A percentile compares a stretch with the other conserved stretches of the same genome.
These are phyloP conservation scores for Fusarium penzigii DNA, from an alignment of 2,329 filamentous ascomycete genomes.

Conservation along the genomic window DNA sequence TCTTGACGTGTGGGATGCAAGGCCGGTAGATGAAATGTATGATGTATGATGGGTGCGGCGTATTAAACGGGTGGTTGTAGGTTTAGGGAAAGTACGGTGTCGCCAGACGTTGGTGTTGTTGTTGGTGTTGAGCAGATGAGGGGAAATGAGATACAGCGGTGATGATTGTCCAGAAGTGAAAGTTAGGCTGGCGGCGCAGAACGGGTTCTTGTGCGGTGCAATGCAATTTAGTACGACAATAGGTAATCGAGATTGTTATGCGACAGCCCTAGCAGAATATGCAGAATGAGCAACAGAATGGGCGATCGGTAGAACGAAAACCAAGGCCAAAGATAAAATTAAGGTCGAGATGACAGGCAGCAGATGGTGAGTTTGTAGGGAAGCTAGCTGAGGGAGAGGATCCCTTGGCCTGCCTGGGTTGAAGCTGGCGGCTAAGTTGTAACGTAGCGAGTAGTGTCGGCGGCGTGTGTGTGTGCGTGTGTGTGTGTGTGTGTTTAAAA, in stretches of 20 bases:
- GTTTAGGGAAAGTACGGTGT: neutral
- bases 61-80: neutral
- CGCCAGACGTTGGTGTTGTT: neutral
- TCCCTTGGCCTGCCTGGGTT: neutral
- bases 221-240: neutral
- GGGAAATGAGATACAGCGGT: neutral
- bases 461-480: no score
- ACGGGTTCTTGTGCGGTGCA: neutral
- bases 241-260: neutral
- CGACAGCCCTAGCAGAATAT: no score
- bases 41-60: neutral
- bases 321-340: no score
- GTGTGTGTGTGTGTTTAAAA: no score
- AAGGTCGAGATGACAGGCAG: no score
- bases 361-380: no score
- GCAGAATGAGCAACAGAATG: no score
- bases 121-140: neutral
- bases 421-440: neutral
- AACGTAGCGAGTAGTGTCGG: no score
- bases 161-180: neutral
- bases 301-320: no score
- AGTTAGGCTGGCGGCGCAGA: neutral
- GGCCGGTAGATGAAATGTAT: constrained; percentile 6
- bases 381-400: no score
- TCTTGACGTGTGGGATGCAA: constrained; percentile 20